phyloP scores from a whole-genome alignment of 2,329 filamentous ascomycete genomes.

The Xylariales sp. region DNA sequence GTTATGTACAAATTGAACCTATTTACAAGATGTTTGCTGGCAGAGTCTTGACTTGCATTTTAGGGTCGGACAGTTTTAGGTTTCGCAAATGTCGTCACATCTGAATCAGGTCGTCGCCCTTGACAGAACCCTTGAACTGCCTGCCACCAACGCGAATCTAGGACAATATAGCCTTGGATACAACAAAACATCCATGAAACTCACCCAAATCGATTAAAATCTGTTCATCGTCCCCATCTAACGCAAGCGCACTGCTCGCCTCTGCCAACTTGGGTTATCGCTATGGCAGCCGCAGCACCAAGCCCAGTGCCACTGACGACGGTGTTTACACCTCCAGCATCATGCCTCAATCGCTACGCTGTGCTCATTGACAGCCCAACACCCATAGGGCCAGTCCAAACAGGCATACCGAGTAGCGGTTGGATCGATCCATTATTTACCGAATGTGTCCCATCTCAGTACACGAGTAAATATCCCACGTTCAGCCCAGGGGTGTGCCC shows the following conservation, averaged over 20 bases:
- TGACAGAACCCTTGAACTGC: too few species aligned
- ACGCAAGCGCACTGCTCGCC: neutral
- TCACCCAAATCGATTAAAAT: neutral
- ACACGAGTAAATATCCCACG: constrained; percentile 17
- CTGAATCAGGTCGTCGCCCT: too few species aligned
- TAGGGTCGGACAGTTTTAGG: too few species aligned
- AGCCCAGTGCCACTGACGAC: constrained; percentile 17
- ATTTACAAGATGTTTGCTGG: too few species aligned
- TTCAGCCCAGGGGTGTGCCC: constrained; percentile 26
- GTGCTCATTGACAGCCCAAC: constrained; percentile 19
- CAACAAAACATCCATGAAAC: too few species aligned
- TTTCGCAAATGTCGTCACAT: too few species aligned
- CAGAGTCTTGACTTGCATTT: too few species aligned
- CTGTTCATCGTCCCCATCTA: too few species aligned
- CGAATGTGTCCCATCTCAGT: constrained; percentile 20
- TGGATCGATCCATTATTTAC: constrained; percentile 25
- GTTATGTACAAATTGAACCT: too few species aligned
- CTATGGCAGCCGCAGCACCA: neutral
- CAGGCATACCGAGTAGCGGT: constrained; percentile 20
- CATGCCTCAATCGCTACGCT: constrained; percentile 21
- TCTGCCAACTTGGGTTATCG: neutral
- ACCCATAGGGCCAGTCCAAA: constrained; percentile 14
- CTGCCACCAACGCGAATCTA: too few species aligned
- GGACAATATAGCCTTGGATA: too few species aligned
- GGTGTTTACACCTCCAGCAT: constrained; percentile 17